These are phyloP conservation scores for Fusarium domesticum DNA, from an alignment of 2,329 filamentous ascomycete genomes.

Conservation along the genomic window DNA sequence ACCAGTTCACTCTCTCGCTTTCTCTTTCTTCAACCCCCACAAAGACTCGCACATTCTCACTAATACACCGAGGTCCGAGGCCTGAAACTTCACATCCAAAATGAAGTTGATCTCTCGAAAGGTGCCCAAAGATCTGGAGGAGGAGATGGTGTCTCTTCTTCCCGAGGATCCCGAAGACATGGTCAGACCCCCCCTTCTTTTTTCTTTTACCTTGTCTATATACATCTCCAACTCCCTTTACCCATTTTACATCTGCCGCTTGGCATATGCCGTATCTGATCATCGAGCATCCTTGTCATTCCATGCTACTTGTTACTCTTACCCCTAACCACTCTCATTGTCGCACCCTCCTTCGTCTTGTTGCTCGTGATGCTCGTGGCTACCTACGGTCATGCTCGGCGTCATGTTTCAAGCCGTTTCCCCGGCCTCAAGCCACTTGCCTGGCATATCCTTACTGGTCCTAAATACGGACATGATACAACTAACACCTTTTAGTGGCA, in stretches of 20 bases:
- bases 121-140: conserved; percentile 38
- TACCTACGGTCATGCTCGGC: conserved; percentile 1
- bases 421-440: conserved; percentile 10
- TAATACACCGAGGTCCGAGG: conserved; percentile 2
- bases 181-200: conserved; percentile 30
- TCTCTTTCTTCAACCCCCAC: too few relatives aligned
- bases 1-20: too few relatives aligned
- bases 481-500: conserved; percentile 47
- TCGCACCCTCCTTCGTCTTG: neutral
- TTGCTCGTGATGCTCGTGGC: neutral
- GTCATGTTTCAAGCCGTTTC: conserved; percentile 7
- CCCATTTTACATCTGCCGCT: conserved; percentile 7
- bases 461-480: conserved; percentile 2
- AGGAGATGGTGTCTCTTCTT: conserved; percentile 41
- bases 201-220: conserved; percentile 3
- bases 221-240: conserved; percentile 4
- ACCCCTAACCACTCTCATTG: conserved; percentile 4
- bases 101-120: conserved; percentile 43
- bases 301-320: conserved; percentile 15
- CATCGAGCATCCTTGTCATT: conserved; percentile 22
- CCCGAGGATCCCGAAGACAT: conserved; percentile 48
- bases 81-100: neutral
- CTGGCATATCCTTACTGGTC: conserved; percentile 7
- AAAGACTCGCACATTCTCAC: neutral
- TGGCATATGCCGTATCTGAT: conserved; percentile 8